Conservation (phyloP, 2,329 filamentous ascomycete species). For the Tolypocladium sp. region DNA sequence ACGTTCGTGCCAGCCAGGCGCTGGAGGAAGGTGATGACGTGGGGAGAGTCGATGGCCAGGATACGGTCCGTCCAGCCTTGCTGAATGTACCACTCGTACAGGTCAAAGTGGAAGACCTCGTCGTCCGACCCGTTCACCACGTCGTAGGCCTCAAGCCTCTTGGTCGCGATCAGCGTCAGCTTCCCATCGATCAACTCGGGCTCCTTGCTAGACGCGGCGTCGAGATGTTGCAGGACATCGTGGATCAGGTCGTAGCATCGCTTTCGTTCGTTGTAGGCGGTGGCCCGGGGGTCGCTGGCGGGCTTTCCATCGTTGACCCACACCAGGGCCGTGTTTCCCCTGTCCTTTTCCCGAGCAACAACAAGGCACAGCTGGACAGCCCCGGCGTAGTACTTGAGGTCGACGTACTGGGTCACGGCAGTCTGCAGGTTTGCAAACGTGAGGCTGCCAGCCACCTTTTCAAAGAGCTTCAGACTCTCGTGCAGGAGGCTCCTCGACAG, state of each 20-base stretch:
- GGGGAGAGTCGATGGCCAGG: constrained; percentile 73
- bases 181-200: constrained; percentile 72
- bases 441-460: constrained; percentile 77
- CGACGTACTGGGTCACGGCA: constrained; percentile 70
- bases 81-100: constrained; percentile 96
- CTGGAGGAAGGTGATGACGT: constrained; percentile 78
- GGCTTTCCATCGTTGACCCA: constrained; percentile 85
- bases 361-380: constrained; percentile 80
- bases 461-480: constrained; percentile 81
- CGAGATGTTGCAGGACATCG: constrained; percentile 67
- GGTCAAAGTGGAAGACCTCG: constrained; percentile 86
- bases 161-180: constrained; percentile 64
- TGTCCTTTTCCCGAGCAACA: constrained; percentile 77
- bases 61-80: constrained; percentile 80
- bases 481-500: constrained; percentile 71
- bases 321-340: constrained; percentile 72
- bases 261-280: constrained; percentile 61
- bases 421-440: constrained; percentile 70
- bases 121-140: constrained; percentile 84
- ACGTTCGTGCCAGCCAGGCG: constrained; percentile 64
- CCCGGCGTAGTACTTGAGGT: constrained; percentile 83
- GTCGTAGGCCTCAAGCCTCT: constrained; percentile 79
- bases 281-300: constrained; percentile 57
- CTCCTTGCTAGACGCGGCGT: constrained; percentile 57
- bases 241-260: constrained; percentile 84